These are phyloP conservation scores for Musa beccarii DNA, from an alignment of 176 grass and related monocot species.

Conservation along the genomic window DNA sequence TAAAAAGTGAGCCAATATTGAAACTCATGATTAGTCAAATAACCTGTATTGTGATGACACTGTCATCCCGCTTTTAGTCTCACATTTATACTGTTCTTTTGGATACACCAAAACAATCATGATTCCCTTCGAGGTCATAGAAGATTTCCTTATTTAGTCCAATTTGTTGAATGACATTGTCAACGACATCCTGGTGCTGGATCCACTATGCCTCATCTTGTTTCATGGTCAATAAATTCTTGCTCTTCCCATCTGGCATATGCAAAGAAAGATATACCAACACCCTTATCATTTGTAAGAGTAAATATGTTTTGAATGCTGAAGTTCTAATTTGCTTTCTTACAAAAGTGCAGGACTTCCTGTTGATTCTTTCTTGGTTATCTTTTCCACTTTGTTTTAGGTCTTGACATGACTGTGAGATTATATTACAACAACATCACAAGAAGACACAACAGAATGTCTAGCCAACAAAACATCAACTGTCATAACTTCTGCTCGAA, in stretches of 20 bases:
- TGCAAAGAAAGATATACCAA: not conserved
- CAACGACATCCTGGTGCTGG: conserved; percentile 43
- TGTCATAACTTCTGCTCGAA: no score
- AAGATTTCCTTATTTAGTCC: conserved; percentile 58
- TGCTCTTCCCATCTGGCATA: conserved; percentile 81
- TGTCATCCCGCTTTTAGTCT: conserved; percentile 34
- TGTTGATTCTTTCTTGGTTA: no score
- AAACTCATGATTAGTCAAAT: conserved; percentile 5
- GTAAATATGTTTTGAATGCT: not conserved
- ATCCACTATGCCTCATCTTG: conserved; percentile 72
- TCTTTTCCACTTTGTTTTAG: no score
- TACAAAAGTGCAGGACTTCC: not conserved
- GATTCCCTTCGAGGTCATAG: conserved; percentile 87
- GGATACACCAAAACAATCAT: conserved; percentile 79
- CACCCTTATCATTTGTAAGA: not conserved
- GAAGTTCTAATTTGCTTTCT: not conserved
- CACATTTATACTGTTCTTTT: conserved; percentile 72
- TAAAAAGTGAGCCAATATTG: not conserved
- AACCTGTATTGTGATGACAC: conserved; percentile 69
- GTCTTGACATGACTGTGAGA: no score
- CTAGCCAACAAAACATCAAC: no score
- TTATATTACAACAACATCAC: no score
- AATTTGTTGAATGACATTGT: conserved; percentile 50
- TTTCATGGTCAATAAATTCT: conserved; percentile 88
- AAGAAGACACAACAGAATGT: no score